Evolutionary conservation across 1,139 yeast genomes (phyloP).

Genomic region (Candida pseudocylindracea): DNA sequence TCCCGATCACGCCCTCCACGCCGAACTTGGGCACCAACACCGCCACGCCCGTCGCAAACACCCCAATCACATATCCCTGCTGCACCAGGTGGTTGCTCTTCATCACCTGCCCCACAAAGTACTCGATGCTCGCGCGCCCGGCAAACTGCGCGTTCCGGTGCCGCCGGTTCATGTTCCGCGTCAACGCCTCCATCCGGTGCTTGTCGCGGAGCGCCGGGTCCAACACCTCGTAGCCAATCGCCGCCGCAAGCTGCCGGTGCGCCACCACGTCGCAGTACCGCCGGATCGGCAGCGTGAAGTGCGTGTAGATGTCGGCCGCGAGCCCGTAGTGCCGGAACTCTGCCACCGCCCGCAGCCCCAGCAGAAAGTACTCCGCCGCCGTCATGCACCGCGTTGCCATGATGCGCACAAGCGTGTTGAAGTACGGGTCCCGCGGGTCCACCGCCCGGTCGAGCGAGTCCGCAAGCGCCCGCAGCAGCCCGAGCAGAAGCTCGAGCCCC

Average conservation of each 20-base stretch:
- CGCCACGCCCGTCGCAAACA: conserved; percentile 86
- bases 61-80: conserved; percentile 82
- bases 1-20: conserved; percentile 76
- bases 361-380: conserved; percentile 95
- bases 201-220: conserved; percentile 76
- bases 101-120: conserved; percentile 95
- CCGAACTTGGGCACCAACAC: conserved; percentile 95
- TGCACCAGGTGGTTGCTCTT: conserved; percentile 52
- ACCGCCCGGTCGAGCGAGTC: conserved; percentile 80
- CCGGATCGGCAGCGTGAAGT: conserved; percentile 96
- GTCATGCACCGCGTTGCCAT: conserved; percentile 99
- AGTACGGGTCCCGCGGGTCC: conserved; percentile 68
- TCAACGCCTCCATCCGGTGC: conserved; percentile 71
- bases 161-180: conserved; percentile 75
- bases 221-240: conserved; percentile 78
- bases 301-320: conserved; percentile 94
- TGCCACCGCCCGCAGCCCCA: conserved; percentile 84
- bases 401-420: conserved; percentile 83
- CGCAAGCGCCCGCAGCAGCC: conserved; percentile 79
- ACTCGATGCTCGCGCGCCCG: conserved; percentile 93
- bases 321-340: conserved; percentile 94
- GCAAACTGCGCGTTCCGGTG: conserved; percentile 98
- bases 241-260: conserved; percentile 92
- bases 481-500: conserved; percentile 48
- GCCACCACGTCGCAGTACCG: conserved; percentile 96